Evolutionary conservation across 768 basidiomycete species (phyloP), one percentile per base, ranked within the genome.

Genomic region (Boletus sp.): DNA sequence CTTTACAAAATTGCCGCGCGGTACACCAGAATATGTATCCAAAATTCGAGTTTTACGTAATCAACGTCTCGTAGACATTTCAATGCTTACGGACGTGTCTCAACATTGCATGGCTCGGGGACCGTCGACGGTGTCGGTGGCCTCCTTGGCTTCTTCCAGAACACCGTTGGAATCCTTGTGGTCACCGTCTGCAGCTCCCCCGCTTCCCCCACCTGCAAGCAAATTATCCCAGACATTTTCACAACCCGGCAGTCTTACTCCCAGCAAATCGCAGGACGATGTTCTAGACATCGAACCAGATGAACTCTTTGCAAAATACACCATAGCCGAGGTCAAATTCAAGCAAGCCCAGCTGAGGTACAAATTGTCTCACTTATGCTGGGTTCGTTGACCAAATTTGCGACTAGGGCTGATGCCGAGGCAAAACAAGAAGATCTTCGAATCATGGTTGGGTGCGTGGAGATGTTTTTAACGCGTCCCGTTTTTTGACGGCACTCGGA

Each of bases 371-470:
- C 25, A 11, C 49, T 8, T 19, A n/a, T 38, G 25, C 21, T 38
- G 35, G 34, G 41, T 33, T 23, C 39, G 15, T 50, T 46, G 23
- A 57, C 51, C 33, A 48, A 58, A 48, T 53, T 27, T 45, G 41
- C 29, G 14, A 30, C 13, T 39, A 92, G 90, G 68, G 73, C 79
- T 15, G 91, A 93, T 73, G 91, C 90, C 0, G 88, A 92, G 65
- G 85, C 83, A 41, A 93, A 93, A 70, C 88, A 91, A 63, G 88
- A 93, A 67, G 91, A 93, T 64, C 79, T 93, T 41, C 80, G 91
- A 63, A 76, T 89, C 42, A 93, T 93, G 91, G 91, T 93, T 72
- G 91, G 91, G 91, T 93, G 75, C 81, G 91, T 85, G 59, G 41
- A 54, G 33, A 45, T 53, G 17, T 54, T 17, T 27, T 35, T 27